Base-by-base conservation (phyloP, 2,329 filamentous ascomycete genomes). In the Trichoderma breve region DNA sequence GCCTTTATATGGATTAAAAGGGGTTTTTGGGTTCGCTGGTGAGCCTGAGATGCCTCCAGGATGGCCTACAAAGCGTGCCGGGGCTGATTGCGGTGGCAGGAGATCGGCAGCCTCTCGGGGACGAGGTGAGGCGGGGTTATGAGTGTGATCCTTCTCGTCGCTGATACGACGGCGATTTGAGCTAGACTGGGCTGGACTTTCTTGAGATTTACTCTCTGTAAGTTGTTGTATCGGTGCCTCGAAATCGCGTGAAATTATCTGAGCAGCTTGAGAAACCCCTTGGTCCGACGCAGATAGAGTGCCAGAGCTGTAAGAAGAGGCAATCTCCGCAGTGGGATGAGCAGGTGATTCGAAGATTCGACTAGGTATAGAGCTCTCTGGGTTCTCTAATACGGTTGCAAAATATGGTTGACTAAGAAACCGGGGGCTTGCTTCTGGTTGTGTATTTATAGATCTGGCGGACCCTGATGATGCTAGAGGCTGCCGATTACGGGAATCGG, bases 181-280 rank as follows among this genome's bases (percentile, higher is more conserved):
- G n/a, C 36, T 21, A 18, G 73, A 69, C 32, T 57, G 26, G 65
- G 62, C 53, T 14, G 55, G 5, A n/a, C 62, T 70, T 18, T 67
- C 71, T 9, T 72, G 70, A 26, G 66, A 43, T 63, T 75, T 71
- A 21, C 74, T 76, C 8, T 73, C 70, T 26, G 57, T 71, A 21
- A 75, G 71, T 18, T 69, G 72, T 34, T 73, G 73, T 6, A 70
- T 57, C 32, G 69, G 73, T 21, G 71, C 69, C 11, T 75, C 70
- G 11, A 76, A 76, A 18, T 64, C 71, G 24, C 30, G 73, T 34
- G 58, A 62, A 18, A 77, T 51, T n/a, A 77, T 60, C 62, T 80
- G 80, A 53, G 79, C 77, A 69, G 77, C 79, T 72, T 78, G 80
- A 53, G 75, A 77, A 60, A 74, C 75, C 39, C 72, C 61, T 21